Evolutionary conservation across 768 basidiomycete species (phyloP).

Genomic region (Tulasnella sp.): DNA sequence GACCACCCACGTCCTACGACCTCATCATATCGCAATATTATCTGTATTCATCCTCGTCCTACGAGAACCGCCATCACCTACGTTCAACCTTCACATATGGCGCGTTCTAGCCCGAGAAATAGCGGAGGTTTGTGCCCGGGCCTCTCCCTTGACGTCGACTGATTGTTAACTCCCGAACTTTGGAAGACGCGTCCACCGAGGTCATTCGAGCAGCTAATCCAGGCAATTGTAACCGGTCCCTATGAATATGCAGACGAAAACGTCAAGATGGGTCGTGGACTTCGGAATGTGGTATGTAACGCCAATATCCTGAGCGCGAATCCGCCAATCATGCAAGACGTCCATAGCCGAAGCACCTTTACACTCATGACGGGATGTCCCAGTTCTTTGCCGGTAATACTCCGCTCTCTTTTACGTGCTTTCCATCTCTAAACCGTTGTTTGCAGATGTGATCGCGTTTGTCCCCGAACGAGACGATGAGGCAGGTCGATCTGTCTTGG

Average conservation of each 20-base stretch:
- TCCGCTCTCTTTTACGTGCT: not conserved
- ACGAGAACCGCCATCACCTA: slow-evolving; percentile 49
- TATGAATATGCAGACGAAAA: slow-evolving; percentile 45
- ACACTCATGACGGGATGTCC: slow-evolving; percentile 56
- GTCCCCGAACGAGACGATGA: slow-evolving; percentile 60
- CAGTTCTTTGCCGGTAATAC: slow-evolving; percentile 49
- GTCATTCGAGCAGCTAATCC: slow-evolving; percentile 51
- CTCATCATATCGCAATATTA: slow-evolving; percentile 72
- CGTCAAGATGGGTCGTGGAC: slow-evolving; percentile 47
- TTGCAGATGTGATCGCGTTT: slow-evolving; percentile 55
- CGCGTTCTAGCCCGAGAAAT: slow-evolving; percentile 67
- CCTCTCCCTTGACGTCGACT: not conserved
- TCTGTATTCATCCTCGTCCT: slow-evolving; percentile 60
- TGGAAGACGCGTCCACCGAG: slow-evolving; percentile 61
- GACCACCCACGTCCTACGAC: slow-evolving; percentile 62
- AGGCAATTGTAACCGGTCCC: slow-evolving; percentile 47
- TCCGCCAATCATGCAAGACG: not conserved
- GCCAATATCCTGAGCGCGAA: not conserved
- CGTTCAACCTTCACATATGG: slow-evolving; percentile 60
- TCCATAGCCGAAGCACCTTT: slow-evolving; percentile 49
- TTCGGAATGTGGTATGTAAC: slow-evolving; percentile 43
- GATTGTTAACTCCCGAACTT: not conserved
- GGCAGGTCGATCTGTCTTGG: slow-evolving; percentile 35
- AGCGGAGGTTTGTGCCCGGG: slow-evolving; percentile 51
- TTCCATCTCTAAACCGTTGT: slow-evolving; percentile 23